Conservation (phyloP, 164 flowering plant genomes). For the Cinnamomum micranthum region DNA sequence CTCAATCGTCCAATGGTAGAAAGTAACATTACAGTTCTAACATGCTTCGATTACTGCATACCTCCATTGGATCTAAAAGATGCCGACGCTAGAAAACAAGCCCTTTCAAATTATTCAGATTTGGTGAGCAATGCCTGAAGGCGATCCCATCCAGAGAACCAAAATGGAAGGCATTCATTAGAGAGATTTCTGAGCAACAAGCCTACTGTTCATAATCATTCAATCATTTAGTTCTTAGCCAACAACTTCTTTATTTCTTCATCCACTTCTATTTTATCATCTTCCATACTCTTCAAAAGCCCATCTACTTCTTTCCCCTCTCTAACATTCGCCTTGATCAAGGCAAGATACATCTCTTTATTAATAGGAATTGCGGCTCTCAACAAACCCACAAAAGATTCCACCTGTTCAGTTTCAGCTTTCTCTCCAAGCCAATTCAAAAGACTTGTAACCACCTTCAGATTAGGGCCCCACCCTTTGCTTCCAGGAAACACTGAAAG, state of each 20-base stretch:
- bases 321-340: slow-evolving; percentile 17
- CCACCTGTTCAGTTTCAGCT: slow-evolving; percentile 23
- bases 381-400: slow-evolving; percentile 21
- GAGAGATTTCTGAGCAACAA: no score
- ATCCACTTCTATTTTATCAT: slow-evolving; percentile 7
- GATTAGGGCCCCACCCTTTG: slow-evolving; percentile 20
- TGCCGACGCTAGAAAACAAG: background rate
- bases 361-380: slow-evolving; percentile 13
- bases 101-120: background rate
- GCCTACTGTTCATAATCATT: background rate
- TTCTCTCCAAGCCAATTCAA: slow-evolving; percentile 30
- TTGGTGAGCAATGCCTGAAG: background rate
- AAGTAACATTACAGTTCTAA: no score
- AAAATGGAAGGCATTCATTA: background rate
- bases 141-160: background rate
- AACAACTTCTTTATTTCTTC: slow-evolving; percentile 13
- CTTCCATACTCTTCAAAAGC: slow-evolving; percentile 14
- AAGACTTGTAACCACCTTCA: slow-evolving; percentile 18
- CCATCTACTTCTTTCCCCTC: slow-evolving; percentile 10
- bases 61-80: background rate
- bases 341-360: slow-evolving; percentile 11
- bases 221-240: background rate
- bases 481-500: slow-evolving; percentile 18
- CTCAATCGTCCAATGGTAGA: no score
- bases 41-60: background rate